phyloP scores from a whole-genome alignment of 257 asterid genomes.

The Thymus quinquecostatus region DNA sequence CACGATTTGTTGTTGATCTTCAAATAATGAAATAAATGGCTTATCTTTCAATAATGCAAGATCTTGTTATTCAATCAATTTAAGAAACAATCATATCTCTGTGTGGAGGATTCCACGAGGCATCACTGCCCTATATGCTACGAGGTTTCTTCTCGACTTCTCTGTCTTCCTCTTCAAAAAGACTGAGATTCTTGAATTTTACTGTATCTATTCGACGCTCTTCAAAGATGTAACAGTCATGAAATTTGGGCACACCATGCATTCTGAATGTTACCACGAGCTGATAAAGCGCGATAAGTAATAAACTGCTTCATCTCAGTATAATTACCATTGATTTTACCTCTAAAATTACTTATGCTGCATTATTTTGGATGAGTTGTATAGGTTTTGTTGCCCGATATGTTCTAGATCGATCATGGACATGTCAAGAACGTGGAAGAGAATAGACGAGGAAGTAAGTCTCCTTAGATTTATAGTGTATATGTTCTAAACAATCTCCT shows the following conservation, averaged over 20 bases:
- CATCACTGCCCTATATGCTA: constrained; percentile 98
- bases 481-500: too few species aligned
- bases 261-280: constrained; percentile 82
- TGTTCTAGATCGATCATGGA: constrained; percentile 83
- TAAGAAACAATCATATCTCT: constrained; percentile 67
- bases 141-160: constrained; percentile 55
- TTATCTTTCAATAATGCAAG: constrained; percentile 43
- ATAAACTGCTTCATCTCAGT: constrained; percentile 24
- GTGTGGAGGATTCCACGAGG: constrained; percentile 93
- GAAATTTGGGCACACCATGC: constrained; percentile 99
- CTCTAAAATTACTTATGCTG: constrained; percentile 8
- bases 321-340: background rate
- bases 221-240: constrained; percentile 82
- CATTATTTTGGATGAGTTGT: background rate
- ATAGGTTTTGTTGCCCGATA: constrained; percentile 90
- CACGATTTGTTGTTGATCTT: background rate
- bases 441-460: constrained; percentile 81
- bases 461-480: background rate
- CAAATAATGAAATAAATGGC: background rate
- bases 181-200: constrained; percentile 22
- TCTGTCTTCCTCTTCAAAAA: background rate
- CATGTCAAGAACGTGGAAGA: constrained; percentile 80
- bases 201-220: constrained; percentile 88
- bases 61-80: constrained; percentile 72
- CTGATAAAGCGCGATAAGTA: constrained; percentile 91